Evolutionary conservation across 768 basidiomycete species (phyloP), one percentile per base, ranked within the genome.

Genomic region (Tricholoma flavovirens): DNA sequence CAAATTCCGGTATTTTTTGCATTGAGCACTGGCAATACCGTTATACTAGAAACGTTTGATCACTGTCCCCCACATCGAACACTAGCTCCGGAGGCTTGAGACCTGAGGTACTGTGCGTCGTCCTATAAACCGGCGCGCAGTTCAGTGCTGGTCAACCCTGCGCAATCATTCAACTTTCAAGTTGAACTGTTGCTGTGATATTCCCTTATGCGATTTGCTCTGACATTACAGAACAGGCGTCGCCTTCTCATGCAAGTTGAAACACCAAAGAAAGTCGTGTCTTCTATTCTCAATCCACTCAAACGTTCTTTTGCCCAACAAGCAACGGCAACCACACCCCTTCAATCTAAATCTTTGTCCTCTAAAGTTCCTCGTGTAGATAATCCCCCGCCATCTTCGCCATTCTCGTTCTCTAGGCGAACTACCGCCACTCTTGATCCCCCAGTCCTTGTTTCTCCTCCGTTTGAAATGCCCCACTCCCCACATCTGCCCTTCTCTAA

Each of bases 241-340:
- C 74, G 78, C 73, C 76, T 82, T 69, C 74, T 82, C 74, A 84
- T 85, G 83, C 80, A 80, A 76, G 64, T 80, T 63, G 77, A 82
- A 69, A 69, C 73, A 24, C 60, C 69, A 26, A 65, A 66, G 58
- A 64, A 61, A 51, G 30, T 60, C 45, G 33, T 70, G 43, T 61
- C 68, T 56, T 53, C 62, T 14, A 24, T 51, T 22, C 57, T 53
- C 46, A 60, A 61, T 35, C 57, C 61, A 56, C 61, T 74, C 42
- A 84, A 84, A 69, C 79, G 82, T 56, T 66, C 80, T 5, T 73
- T 74, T 61, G 69, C 77, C 35, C 75, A 77, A 54, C 73, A 73
- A 59, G 71, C 73, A 54, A 63, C 69, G 51, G 64, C 66, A 21
- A 59, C 55, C 29, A 48, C 57, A 40, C 50, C 55, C 43, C 24